A percentile compares a stretch with the other conserved stretches of the same genome.
phyloP scores from a whole-genome alignment of 2,329 filamentous ascomycete genomes.

The Bipolaris cookei region DNA sequence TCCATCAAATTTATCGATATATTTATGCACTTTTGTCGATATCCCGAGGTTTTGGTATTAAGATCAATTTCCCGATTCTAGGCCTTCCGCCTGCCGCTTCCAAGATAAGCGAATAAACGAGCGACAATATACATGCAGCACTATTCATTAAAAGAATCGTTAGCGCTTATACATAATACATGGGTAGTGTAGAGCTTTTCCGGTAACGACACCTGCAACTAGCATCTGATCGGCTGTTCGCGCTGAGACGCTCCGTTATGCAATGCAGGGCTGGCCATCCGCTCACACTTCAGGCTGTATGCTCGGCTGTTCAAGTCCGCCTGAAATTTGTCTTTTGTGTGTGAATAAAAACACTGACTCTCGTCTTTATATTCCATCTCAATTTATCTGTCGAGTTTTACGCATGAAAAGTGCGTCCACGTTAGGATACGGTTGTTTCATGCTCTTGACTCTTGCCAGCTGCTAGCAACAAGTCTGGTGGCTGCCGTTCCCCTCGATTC shows the following conservation, averaged over 20 bases:
- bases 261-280: constrained; percentile 1
- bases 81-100: not conserved
- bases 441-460: constrained; percentile 1
- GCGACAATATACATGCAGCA: not conserved
- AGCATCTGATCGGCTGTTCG: not conserved
- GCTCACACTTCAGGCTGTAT: not conserved
- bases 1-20: no score
- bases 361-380: not conserved
- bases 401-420: not conserved
- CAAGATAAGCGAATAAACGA: not conserved
- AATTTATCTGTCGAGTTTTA: not conserved
- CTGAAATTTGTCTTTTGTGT: not conserved
- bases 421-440: not conserved
- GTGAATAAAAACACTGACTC: not conserved
- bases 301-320: not conserved
- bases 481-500: constrained; percentile 1
- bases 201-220: not conserved
- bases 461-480: constrained; percentile 2
- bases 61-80: not conserved
- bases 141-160: not conserved
- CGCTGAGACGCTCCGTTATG: not conserved
- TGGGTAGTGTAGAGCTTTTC: not conserved
- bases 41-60: no score
- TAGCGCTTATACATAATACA: not conserved
- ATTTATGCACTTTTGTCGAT: no score